Evolutionary conservation across 768 basidiomycete species (phyloP).

Genomic region (Heimioporus sp.): DNA sequence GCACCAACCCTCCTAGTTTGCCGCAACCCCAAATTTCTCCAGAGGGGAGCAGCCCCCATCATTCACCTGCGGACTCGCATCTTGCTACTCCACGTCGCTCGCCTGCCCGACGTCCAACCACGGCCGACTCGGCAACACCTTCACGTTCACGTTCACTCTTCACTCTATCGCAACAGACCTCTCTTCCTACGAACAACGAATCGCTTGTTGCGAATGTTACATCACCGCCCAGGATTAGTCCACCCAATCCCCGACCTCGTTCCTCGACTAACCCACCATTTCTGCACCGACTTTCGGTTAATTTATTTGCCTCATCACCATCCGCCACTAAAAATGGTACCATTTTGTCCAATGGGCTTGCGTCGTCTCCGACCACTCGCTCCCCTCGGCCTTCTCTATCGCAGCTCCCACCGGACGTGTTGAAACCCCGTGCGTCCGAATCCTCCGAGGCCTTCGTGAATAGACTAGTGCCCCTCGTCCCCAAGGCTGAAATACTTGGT

Average conservation of each 20-base stretch:
- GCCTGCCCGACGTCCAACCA: slow-evolving; percentile 36
- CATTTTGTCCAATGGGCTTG: slow-evolving; percentile 6
- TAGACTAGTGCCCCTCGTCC: slow-evolving; percentile 61
- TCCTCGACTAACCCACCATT: slow-evolving; percentile 67
- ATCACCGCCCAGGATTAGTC: slow-evolving; percentile 20
- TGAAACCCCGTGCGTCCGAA: slow-evolving; percentile 61
- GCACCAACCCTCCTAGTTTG: slow-evolving; percentile 9
- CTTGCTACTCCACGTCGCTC: slow-evolving; percentile 13
- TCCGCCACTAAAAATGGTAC: slow-evolving; percentile 22
- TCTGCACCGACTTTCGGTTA: slow-evolving; percentile 67
- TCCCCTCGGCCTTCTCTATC: slow-evolving; percentile 47
- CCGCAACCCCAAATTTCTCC: slow-evolving; percentile 5
- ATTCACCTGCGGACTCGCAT: slow-evolving; percentile 17
- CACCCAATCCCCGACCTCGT: slow-evolving; percentile 42
- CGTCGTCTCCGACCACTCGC: slow-evolving; percentile 28
- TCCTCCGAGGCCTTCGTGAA: slow-evolving; percentile 67
- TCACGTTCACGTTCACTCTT: slow-evolving; percentile 31
- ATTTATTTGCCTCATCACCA: slow-evolving; percentile 51
- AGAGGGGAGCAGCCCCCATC: slow-evolving; percentile 11
- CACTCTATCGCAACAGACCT: slow-evolving; percentile 20
- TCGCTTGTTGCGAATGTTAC: slow-evolving; percentile 1
- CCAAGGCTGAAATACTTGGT: slow-evolving; percentile 75
- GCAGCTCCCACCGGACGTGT: slow-evolving; percentile 43
- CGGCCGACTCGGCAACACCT: slow-evolving; percentile 40
- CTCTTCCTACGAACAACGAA: slow-evolving; percentile 10